phyloP scores from a whole-genome alignment of 2,329 filamentous ascomycete genomes.

The Claviceps spartinae region DNA sequence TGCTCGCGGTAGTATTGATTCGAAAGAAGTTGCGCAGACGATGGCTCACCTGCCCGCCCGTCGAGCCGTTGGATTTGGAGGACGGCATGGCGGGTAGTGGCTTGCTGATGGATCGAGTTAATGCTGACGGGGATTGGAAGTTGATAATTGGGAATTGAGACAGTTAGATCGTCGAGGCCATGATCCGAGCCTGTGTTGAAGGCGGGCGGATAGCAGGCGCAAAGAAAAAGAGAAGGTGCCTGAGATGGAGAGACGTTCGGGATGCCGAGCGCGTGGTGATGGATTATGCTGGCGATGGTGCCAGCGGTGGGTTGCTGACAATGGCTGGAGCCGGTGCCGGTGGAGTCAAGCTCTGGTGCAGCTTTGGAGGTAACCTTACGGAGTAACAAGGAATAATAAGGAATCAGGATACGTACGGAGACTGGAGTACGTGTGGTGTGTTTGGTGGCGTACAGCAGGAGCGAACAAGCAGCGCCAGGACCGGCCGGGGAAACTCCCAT shows the following conservation, averaged over 20 bases:
- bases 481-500: no score
- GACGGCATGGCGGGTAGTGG: slow-evolving; percentile 29
- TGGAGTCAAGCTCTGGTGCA: no score
- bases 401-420: no score
- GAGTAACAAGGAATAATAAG: no score
- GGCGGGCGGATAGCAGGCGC: neutral
- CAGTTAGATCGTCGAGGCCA: slow-evolving; percentile 25
- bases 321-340: neutral
- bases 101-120: neutral
- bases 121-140: neutral
- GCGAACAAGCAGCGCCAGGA: no score
- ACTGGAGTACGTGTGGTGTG: no score
- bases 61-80: slow-evolving; percentile 36
- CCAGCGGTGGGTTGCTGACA: neutral
- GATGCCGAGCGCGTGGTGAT: neutral
- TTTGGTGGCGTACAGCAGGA: no score
- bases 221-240: neutral
- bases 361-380: no score
- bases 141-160: neutral
- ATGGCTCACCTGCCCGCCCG: slow-evolving; percentile 49
- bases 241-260: neutral
- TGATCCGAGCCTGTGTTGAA: slow-evolving; percentile 17
- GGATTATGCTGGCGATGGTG: neutral
- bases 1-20: slow-evolving; percentile 39
- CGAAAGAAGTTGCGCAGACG: slow-evolving; percentile 60